phyloP scores from a whole-genome alignment of 495 filamentous ascomycete species.

The Hypoxylon fragiforme region DNA sequence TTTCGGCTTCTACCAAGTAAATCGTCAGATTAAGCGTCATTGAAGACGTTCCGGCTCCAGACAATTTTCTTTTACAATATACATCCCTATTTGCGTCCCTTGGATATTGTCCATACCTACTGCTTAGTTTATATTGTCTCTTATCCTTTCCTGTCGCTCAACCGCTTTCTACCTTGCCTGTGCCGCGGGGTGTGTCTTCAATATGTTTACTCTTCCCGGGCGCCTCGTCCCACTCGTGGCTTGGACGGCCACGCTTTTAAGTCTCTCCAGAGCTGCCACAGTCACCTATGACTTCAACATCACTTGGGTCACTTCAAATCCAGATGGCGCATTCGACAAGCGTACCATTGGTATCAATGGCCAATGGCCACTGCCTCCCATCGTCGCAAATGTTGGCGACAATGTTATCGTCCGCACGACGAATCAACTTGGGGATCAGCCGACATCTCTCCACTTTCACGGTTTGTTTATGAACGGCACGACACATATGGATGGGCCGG shows the following conservation, averaged over 20 bases:
- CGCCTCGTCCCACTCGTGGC: conserved; percentile 33
- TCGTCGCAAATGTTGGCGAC: conserved; percentile 72
- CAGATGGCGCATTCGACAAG: conserved; percentile 69
- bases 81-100: neutral
- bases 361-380: conserved; percentile 73
- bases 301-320: conserved; percentile 78
- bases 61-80: neutral
- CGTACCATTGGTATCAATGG: conserved; percentile 80
- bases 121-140: neutral
- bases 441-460: conserved; percentile 74
- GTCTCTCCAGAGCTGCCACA: conserved; percentile 54
- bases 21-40: neutral
- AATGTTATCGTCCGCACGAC: conserved; percentile 69
- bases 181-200: conserved; percentile 12
- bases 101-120: no score
- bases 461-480: conserved; percentile 74
- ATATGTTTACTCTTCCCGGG: conserved; percentile 6
- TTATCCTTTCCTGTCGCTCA: neutral
- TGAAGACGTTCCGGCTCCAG: neutral
- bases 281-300: conserved; percentile 79
- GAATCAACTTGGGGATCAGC: conserved; percentile 73
- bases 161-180: no score
- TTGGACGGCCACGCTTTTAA: conserved; percentile 40
- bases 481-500: conserved; percentile 73
- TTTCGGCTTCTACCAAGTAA: neutral